Percentiles rank a stretch among this genome's conserved stretches.
These are phyloP conservation scores for Euphorbia celastroides DNA, from an alignment of 441 rosid genomes.

Conservation along the genomic window DNA sequence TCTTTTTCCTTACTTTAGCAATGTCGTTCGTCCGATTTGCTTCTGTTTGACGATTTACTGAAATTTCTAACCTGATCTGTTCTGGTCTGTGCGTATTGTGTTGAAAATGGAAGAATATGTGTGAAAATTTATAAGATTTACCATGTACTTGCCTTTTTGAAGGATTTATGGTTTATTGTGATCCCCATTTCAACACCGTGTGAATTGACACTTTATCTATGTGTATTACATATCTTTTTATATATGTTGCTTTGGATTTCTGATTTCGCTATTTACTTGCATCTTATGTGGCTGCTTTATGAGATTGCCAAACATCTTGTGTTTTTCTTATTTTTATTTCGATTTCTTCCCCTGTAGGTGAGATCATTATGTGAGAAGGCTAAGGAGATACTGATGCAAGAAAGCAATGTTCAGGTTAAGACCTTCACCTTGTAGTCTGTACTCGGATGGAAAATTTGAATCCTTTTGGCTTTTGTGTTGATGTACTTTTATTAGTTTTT, in stretches of 20 bases:
- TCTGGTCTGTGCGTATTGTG: neutral
- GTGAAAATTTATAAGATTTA: neutral
- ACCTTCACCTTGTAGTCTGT: neutral
- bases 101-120: neutral
- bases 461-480: neutral
- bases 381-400: constrained; percentile 67
- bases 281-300: neutral
- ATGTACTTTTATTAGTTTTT: neutral
- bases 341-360: constrained; percentile 34
- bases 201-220: neutral
- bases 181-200: neutral
- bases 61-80: neutral
- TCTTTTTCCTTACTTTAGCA: neutral
- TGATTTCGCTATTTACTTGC: neutral
- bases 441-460: neutral
- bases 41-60: neutral
- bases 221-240: neutral
- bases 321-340: neutral
- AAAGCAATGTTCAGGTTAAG: constrained; percentile 68
- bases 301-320: neutral
- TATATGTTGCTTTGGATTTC: neutral
- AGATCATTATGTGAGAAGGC: constrained; percentile 67
- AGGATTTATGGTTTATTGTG: neutral
- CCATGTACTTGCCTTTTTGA: neutral
- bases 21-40: neutral